phyloP scores from a whole-genome alignment of 495 filamentous ascomycete species.

The Lepidopterella palustris region DNA sequence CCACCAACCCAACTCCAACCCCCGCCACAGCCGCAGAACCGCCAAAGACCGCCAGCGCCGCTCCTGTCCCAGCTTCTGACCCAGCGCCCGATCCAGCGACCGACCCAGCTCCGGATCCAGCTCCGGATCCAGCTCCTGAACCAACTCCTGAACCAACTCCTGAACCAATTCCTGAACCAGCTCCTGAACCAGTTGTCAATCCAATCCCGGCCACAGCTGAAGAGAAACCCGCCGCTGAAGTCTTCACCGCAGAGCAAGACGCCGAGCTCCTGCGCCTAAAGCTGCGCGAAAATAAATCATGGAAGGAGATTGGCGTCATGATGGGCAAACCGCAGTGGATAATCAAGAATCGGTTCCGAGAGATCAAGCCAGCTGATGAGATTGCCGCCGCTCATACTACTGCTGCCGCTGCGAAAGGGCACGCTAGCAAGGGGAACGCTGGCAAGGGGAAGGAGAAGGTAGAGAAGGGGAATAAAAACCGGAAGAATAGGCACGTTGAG shows the following conservation, averaged over 20 bases:
- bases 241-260: slow-evolving; percentile 25
- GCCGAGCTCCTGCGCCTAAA: slow-evolving; percentile 19
- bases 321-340: slow-evolving; percentile 10
- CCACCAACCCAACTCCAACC: not conserved
- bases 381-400: not conserved
- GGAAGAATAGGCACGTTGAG: not conserved
- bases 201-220: not conserved
- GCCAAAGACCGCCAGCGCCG: no score
- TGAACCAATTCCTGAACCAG: not conserved
- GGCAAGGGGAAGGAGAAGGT: slow-evolving; percentile 8
- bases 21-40: no score
- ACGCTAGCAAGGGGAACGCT: not conserved
- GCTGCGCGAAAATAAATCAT: slow-evolving; percentile 11
- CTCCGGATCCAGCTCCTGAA: not conserved
- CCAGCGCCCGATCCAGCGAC: no score
- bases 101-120: no score
- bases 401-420: not conserved
- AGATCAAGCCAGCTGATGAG: slow-evolving; percentile 18
- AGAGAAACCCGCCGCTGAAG: not conserved
- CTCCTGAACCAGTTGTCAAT: not conserved
- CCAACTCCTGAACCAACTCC: not conserved
- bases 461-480: slow-evolving; percentile 10
- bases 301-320: slow-evolving; percentile 14
- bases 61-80: no score
- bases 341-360: slow-evolving; percentile 18